Conservation (phyloP, 768 basidiomycete genomes). For the Leccinum fibrillosum region DNA sequence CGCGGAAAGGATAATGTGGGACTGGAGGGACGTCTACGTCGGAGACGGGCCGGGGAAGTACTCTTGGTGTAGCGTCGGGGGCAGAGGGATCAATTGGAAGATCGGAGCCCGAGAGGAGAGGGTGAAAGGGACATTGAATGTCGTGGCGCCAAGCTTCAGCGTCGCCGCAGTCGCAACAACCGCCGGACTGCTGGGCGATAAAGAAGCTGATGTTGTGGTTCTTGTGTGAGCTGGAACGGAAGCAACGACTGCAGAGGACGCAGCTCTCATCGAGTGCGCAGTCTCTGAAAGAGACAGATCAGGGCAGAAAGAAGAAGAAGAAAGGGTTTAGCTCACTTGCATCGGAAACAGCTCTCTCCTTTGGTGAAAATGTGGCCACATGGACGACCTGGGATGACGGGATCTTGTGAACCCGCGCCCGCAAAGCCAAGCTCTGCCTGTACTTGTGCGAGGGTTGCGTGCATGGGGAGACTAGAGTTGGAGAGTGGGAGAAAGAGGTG, state of each 20-base stretch:
- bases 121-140: constrained; percentile 73
- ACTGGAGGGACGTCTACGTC: constrained; percentile 57
- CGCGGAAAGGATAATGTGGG: constrained; percentile 55
- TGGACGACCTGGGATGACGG: constrained; percentile 62
- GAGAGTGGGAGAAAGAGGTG: constrained; percentile 70
- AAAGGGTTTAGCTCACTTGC: constrained; percentile 65
- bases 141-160: constrained; percentile 77
- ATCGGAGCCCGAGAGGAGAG: constrained; percentile 38
- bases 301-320: constrained; percentile 1
- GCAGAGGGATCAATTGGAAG: constrained; percentile 11
- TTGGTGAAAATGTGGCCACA: constrained; percentile 88
- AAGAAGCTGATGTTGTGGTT: constrained; percentile 93
- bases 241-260: constrained; percentile 87
- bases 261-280: constrained; percentile 89
- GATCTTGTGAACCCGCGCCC: constrained; percentile 59
- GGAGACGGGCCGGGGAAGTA: constrained; percentile 37
- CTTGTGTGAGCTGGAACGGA: constrained; percentile 80
- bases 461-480: constrained; percentile 58
- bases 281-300: constrained; percentile 51
- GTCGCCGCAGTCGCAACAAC: constrained; percentile 96
- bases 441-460: constrained; percentile 65
- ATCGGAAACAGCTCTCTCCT: constrained; percentile 90
- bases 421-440: constrained; percentile 57
- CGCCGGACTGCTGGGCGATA: constrained; percentile 86
- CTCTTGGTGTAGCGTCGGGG: constrained; percentile 41